phyloP scores from a whole-genome alignment of 257 asterid species.

The Przewalskia tangutica region DNA sequence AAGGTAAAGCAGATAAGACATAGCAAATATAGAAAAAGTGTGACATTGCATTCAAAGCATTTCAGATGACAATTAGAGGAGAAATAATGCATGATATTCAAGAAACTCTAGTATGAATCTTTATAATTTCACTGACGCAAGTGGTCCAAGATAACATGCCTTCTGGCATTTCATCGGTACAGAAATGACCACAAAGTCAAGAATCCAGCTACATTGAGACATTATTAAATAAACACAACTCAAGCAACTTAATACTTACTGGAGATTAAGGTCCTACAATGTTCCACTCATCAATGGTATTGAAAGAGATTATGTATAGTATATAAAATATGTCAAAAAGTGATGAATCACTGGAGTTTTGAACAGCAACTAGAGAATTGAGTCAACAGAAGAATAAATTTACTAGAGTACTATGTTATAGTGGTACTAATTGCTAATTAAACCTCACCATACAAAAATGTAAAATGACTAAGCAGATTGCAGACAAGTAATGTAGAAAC shows the following conservation, averaged over 20 bases:
- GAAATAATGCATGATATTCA: constrained; percentile 20
- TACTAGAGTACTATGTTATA: not conserved
- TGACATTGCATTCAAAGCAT: no score
- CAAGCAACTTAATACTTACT: constrained; percentile 9
- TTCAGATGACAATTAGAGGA: constrained; percentile 15
- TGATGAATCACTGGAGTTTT: not conserved
- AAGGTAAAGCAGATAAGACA: no score
- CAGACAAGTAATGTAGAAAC: not conserved
- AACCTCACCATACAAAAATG: not conserved
- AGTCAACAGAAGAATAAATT: not conserved
- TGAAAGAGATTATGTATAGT: not conserved
- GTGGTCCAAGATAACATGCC: constrained; percentile 47
- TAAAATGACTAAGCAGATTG: not conserved
- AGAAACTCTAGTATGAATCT: constrained; percentile 35
- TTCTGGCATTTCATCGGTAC: constrained; percentile 20
- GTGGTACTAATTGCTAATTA: not conserved
- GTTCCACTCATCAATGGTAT: not conserved
- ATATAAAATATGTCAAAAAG: not conserved
- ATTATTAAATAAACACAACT: constrained; percentile 9
- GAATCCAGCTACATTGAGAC: constrained; percentile 36
- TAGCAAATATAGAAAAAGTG: no score
- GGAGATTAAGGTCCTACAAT: constrained; percentile 31
- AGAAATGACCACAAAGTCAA: constrained; percentile 39
- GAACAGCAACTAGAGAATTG: not conserved
- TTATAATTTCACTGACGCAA: constrained; percentile 18